phyloP scores from a whole-genome alignment of 805 yeast species.

The Cyberlindnera euphorbiae region DNA sequence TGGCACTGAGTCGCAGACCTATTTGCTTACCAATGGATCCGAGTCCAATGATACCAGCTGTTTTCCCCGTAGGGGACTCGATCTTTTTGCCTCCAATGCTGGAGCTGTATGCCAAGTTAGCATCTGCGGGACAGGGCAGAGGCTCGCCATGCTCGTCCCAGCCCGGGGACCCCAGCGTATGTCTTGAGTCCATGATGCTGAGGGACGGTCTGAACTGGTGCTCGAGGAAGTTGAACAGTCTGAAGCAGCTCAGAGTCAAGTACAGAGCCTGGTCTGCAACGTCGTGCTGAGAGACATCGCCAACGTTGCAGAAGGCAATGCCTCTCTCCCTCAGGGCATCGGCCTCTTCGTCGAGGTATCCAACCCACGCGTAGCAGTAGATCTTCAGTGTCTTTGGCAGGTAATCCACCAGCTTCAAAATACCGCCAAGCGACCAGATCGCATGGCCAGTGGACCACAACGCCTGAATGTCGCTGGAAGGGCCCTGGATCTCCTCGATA shows the following conservation, averaged over 20 bases:
- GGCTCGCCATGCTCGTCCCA: conserved; percentile 34
- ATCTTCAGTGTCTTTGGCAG: conserved; percentile 45
- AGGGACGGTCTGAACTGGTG: conserved; percentile 34
- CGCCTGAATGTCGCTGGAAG: conserved; percentile 39
- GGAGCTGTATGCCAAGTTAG: conserved; percentile 31
- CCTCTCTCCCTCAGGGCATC: conserved; percentile 38
- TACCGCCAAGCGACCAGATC: conserved; percentile 36
- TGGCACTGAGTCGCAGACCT: conserved; percentile 46
- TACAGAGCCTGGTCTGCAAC: conserved; percentile 70
- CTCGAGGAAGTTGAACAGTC: conserved; percentile 49
- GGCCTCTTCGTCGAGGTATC: conserved; percentile 49
- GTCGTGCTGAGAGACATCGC: conserved; percentile 42
- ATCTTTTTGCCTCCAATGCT: conserved; percentile 42
- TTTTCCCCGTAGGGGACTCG: conserved; percentile 53
- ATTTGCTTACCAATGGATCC: conserved; percentile 70
- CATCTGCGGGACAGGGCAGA: conserved; percentile 26
- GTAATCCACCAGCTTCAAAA: conserved; percentile 36
- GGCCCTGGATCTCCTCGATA: conserved; percentile 34
- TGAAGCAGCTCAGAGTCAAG: conserved; percentile 53
- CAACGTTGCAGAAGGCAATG: conserved; percentile 59
- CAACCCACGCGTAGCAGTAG: conserved; percentile 56
- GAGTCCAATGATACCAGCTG: conserved; percentile 64
- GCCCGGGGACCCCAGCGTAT: conserved; percentile 28
- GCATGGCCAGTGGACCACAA: conserved; percentile 56
- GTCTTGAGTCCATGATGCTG: conserved; percentile 43